Evolutionary conservation across 2,329 filamentous ascomycete species (phyloP).

Genomic region (Diaporthe sp.): DNA sequence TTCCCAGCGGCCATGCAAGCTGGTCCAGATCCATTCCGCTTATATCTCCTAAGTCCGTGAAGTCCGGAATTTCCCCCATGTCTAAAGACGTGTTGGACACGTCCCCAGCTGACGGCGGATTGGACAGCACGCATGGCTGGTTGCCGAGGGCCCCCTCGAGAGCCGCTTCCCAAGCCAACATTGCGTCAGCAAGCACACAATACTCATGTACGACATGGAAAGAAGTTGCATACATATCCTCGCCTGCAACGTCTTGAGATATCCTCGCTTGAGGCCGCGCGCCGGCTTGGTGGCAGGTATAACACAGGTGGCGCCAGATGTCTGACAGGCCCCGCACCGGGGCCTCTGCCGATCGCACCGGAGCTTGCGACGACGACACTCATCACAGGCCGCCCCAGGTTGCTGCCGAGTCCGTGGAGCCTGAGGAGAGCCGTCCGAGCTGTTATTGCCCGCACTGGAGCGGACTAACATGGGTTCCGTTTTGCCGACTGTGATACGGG

Average conservation of each 20-base stretch:
- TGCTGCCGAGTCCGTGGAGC: constrained; percentile 6
- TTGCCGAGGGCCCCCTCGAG: not conserved
- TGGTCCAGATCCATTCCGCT: not conserved
- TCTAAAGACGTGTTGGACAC: not conserved
- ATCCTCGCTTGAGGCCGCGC: constrained; percentile 22
- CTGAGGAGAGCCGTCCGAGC: constrained; percentile 2
- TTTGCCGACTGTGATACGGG: not conserved
- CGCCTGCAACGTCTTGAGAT: constrained; percentile 4
- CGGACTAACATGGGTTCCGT: constrained; percentile 13
- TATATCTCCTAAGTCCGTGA: constrained; percentile 1
- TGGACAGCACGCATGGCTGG: not conserved
- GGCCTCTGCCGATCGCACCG: constrained; percentile 27
- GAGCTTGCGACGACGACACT: constrained; percentile 27
- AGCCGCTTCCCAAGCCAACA: not conserved
- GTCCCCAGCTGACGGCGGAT: not conserved
- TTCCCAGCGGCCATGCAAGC: constrained; percentile 4
- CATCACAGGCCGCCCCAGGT: constrained; percentile 14
- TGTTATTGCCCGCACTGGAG: not conserved
- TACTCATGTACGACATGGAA: not conserved
- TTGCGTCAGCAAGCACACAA: not conserved
- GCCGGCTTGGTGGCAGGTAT: not conserved
- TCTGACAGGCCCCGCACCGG: constrained; percentile 15
- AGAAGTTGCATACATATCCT: not conserved
- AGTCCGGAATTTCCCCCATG: not conserved
- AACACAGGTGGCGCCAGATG: not conserved